Evolutionary conservation across 208 protist species (phyloP).

Genomic region (Trypanosoma avium): DNA sequence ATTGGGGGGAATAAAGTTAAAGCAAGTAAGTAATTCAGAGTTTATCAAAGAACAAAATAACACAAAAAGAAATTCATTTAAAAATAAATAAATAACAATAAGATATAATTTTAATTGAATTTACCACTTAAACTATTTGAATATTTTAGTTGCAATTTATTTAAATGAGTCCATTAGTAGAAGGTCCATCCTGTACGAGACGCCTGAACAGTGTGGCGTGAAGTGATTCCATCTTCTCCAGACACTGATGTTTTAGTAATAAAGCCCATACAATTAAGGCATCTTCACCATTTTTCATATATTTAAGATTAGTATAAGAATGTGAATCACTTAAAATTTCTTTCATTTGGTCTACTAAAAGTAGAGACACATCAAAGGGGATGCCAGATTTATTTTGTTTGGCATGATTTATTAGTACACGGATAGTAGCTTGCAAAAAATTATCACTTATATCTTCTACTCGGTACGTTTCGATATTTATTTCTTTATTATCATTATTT

Average conservation of each 20-base stretch:
- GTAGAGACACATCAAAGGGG: conserved; percentile 39
- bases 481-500: not conserved
- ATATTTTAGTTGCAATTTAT: not conserved
- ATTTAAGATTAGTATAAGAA: not conserved
- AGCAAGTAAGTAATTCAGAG: no score
- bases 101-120: not conserved
- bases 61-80: not conserved
- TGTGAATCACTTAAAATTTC: conserved; percentile 1
- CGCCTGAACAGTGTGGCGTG: conserved; percentile 27
- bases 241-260: conserved; percentile 15
- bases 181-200: conserved; percentile 11
- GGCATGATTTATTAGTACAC: conserved; percentile 20
- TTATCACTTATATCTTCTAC: conserved; percentile 22
- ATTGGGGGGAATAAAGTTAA: no score
- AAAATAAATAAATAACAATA: conserved; percentile 4
- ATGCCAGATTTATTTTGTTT: conserved; percentile 12
- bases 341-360: conserved; percentile 59
- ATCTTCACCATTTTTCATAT: conserved; percentile 12
- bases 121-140: no score
- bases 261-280: conserved; percentile 25
- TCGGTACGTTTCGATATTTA: not conserved
- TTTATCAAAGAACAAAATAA: no score
- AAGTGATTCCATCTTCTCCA: conserved; percentile 28
- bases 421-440: conserved; percentile 22
- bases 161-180: not conserved